Conservation (phyloP, 2,329 filamentous ascomycete genomes). For the Venturia carpophila region DNA sequence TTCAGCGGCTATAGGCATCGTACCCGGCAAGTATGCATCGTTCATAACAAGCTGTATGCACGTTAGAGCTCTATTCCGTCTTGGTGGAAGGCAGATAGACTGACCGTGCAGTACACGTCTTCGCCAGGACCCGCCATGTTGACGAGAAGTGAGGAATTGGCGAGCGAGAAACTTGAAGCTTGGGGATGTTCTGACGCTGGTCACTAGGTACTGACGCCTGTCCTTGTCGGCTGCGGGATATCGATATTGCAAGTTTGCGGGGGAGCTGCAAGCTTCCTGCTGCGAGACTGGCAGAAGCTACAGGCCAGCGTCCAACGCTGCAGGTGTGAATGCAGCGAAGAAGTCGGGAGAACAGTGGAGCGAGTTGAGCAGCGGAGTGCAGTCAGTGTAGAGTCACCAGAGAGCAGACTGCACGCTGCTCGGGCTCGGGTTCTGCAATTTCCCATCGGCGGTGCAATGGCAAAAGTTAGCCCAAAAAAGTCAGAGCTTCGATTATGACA, state of each 20-base stretch:
- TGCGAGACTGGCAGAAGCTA: not conserved
- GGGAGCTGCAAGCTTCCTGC: not conserved
- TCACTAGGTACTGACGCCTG: not conserved
- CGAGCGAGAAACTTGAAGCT: not conserved
- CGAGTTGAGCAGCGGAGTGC: not conserved
- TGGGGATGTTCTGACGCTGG: not conserved
- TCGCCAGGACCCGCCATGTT: constrained; percentile 31
- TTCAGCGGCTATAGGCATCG: constrained; percentile 23
- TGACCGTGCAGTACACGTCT: constrained; percentile 60
- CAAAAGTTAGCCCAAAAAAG: not conserved
- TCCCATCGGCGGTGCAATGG: constrained; percentile 1
- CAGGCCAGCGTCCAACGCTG: not conserved
- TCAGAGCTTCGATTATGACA: not conserved
- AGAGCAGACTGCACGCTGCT: not conserved
- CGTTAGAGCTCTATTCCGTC: constrained; percentile 17
- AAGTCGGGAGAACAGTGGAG: not conserved
- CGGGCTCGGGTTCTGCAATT: not conserved
- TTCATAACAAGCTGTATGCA: constrained; percentile 64
- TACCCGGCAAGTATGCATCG: constrained; percentile 89
- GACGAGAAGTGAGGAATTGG: not conserved
- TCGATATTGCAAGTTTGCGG: not conserved
- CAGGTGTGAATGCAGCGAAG: too few species aligned
- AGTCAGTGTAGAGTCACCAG: too few species aligned
- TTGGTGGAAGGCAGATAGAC: constrained; percentile 25
- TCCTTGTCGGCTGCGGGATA: not conserved